Evolutionary conservation across 2,329 filamentous ascomycete genomes (phyloP), one percentile per base, ranked within the genome.

Genomic region (Aspergillus caelatus): DNA sequence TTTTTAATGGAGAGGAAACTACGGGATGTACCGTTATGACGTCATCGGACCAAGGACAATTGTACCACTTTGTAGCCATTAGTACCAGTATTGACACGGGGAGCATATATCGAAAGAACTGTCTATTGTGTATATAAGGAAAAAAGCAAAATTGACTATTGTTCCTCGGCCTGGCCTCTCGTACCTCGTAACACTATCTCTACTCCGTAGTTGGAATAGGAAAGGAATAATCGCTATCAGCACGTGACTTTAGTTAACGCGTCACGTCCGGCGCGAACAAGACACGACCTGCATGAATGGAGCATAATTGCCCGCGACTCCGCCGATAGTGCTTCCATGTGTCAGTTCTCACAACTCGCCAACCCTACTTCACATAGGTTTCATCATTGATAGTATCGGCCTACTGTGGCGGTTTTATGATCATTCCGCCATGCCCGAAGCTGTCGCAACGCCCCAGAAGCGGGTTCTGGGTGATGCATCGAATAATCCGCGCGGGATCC

Each of bases 391-490:
- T 32, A 45, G 36, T 30, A 43, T 43, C 57, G 14, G 21, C n/a
- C 21, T 43, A 34, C 34, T 41, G n/a, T 14, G 41, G 57, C 39
- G 21, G 48, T n/a, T 63, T 66, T 52, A 65, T 71, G 70, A 65
- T 66, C 30, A 59, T 50, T 53, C 53, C 62, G 72, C 36, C 57
- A 81, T 82, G 79, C 69, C 77, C 63, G 78, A 80, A 74, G 75
- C 78, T 32, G 69, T 75, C 39, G 56, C 75, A 14, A 77, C 74
- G 61, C 87, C 90, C 60, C 88, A 91, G 79, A 93, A 93, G 81
- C 88, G 91, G 74, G 88, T 90, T 71, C 82, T 93, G 56, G 88
- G 85, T 68, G 90, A 93, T 74, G 82, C 87, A 64, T 87, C 88
- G 63, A 90, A 85, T 71, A 83, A 85, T 68, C 85, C 86, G 64